Percentiles rank a stretch among this genome's conserved stretches.
phyloP scores from a whole-genome alignment of 345 rosid genomes.

The Eucalyptus pauciflora region DNA sequence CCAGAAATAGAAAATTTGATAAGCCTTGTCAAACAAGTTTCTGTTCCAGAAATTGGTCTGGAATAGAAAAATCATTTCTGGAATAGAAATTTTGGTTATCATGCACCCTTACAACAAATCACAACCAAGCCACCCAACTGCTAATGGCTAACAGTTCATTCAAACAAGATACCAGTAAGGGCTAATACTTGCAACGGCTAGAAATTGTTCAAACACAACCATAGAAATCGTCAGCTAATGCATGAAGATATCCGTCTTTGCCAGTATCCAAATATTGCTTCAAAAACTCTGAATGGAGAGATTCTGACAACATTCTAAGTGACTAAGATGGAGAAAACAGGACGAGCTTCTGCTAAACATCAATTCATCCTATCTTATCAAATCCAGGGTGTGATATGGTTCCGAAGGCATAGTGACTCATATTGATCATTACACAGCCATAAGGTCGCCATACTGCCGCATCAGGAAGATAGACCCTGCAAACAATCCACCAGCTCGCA shows the following conservation, averaged over 20 bases:
- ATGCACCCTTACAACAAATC: not conserved
- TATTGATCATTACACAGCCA: conserved; percentile 37
- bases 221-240: not conserved
- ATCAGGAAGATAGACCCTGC: conserved; percentile 70
- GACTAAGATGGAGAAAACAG: not conserved
- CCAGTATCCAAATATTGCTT: not conserved
- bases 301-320: not conserved
- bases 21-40: too few relatives aligned
- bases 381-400: not conserved
- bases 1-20: too few relatives aligned
- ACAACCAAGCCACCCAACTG: not conserved
- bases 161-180: not conserved
- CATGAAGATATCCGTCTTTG: not conserved
- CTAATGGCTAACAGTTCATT: not conserved
- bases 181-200: not conserved
- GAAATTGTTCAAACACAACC: not conserved
- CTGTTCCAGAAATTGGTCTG: too few relatives aligned
- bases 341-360: not conserved
- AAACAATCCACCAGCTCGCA: conserved; percentile 62
- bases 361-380: not conserved
- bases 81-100: too few relatives aligned
- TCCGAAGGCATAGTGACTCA: not conserved
- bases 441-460: conserved; percentile 84
- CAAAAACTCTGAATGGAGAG: not conserved
- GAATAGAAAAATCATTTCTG: too few relatives aligned